Evolutionary conservation across 2,329 filamentous ascomycete species (phyloP), one percentile per base, ranked within the genome.

Genomic region (Trichoderma citrinoviride): DNA sequence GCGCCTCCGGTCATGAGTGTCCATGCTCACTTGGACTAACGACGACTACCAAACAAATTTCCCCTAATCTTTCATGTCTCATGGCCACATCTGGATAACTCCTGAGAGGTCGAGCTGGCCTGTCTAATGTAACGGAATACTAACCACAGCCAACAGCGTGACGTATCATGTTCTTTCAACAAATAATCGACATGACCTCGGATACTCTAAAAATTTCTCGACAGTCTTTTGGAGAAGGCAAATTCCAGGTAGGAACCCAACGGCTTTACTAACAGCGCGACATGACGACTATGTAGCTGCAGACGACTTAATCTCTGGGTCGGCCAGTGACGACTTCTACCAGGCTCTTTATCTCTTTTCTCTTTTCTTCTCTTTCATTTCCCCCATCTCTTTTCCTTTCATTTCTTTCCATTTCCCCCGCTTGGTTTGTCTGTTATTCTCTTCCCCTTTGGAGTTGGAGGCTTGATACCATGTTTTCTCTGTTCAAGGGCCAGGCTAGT

Each of bases 1-100:
- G 61, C 69, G 69, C 52, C 69, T 65, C 41, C 67, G 68, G 37
- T 47, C 69, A 10, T 69, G 55, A 67, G 46, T 43, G 12, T 15
- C n/a, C 37, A 52, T 50, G 43, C 40, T 2, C 46, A 19, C 7
- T 33, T 29, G 21, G 19, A 61, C 65, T 65, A 61, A 65, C 63
- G 15, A 19, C 27, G 25, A 54, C 8, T 25, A 53, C 44, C 12
- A 40, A 46, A 14, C 29, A 50, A 50, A 67, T 67, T 37, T n/a
- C 23, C 49, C 40, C 29, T 41, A 21, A 21, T 3, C 6, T 7
- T 33, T 41, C 27, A 7, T 23, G 27, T 27, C 47, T n/a, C 27
- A 14, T 44, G 27, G 15, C 33, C 12, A 50, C 14, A 27, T 19
- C 46, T 61, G 54, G 27, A 55, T 40, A 7, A 17, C 14, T 8